Conservation (phyloP, 495 filamentous ascomycete genomes). For the Aspergillus conjunctus region DNA sequence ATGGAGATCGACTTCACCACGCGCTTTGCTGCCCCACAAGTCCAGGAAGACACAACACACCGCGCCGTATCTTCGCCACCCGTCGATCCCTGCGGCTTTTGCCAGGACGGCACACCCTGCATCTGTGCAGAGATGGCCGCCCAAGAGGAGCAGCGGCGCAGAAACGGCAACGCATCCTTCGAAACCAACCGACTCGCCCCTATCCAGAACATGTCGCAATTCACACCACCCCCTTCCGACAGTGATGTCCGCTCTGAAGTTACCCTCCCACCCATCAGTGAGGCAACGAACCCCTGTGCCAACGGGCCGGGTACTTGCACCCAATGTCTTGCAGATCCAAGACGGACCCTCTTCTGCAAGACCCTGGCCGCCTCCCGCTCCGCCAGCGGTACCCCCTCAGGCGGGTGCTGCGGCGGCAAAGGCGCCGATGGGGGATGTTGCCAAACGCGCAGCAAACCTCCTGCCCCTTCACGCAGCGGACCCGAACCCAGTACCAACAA, state of each 20-base stretch:
- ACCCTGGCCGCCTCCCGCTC: constrained; percentile 69
- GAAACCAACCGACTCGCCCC: constrained; percentile 52
- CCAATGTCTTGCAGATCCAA: constrained; percentile 76
- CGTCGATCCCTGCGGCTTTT: constrained; percentile 82
- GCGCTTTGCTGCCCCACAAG: constrained; percentile 56
- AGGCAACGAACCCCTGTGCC: constrained; percentile 57
- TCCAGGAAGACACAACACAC: constrained; percentile 33
- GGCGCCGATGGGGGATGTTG: constrained; percentile 56
- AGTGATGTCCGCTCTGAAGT: constrained; percentile 56
- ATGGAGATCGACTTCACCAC: constrained; percentile 77
- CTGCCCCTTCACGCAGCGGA: constrained; percentile 12
- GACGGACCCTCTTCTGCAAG: constrained; percentile 83
- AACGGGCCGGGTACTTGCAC: constrained; percentile 79
- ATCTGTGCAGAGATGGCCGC: constrained; percentile 76
- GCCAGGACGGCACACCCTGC: constrained; percentile 79
- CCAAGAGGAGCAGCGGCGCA: constrained; percentile 42
- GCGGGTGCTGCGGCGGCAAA: constrained; percentile 56
- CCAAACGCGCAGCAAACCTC: constrained; percentile 30
- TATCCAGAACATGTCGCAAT: constrained; percentile 55
- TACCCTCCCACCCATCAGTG: constrained; percentile 42
- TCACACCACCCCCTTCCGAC: constrained; percentile 72
- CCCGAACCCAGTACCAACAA: constrained; percentile 6
- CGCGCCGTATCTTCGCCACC: constrained; percentile 41
- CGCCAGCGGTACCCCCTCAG: constrained; percentile 45
- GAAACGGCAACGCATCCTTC: constrained; percentile 29